A percentile compares a stretch with the other conserved stretches of the same genome.
These are phyloP conservation scores for Canariomyces notabilis DNA, from an alignment of 2,329 filamentous ascomycete genomes.

Conservation along the genomic window DNA sequence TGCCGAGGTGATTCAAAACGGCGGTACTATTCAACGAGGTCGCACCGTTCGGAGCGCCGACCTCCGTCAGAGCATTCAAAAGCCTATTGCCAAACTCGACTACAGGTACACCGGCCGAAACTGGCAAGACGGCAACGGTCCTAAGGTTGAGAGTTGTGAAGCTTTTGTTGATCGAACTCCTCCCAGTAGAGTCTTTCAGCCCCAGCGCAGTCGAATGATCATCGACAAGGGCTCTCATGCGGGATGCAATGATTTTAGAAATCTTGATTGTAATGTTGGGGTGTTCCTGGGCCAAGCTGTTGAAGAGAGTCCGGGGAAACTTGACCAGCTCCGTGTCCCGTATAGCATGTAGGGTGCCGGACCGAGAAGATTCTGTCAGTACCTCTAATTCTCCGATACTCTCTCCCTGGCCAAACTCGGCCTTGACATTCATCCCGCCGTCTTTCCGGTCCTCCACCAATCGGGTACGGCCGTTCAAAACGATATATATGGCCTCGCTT, in stretches of 20 bases:
- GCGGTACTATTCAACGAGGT: slow-evolving; percentile 89
- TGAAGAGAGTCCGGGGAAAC: slow-evolving; percentile 92
- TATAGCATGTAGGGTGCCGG: slow-evolving; percentile 90
- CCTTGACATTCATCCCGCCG: slow-evolving; percentile 77
- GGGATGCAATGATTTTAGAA: slow-evolving; percentile 93
- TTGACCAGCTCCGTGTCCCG: slow-evolving; percentile 95
- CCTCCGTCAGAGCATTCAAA: slow-evolving; percentile 81
- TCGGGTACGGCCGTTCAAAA: slow-evolving; percentile 85
- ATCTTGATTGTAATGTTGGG: slow-evolving; percentile 99
- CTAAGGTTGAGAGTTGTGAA: slow-evolving; percentile 88
- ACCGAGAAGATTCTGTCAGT: slow-evolving; percentile 86
- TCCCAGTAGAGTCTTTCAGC: slow-evolving; percentile 55
- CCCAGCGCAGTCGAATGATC: slow-evolving; percentile 62
- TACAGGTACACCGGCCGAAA: slow-evolving; percentile 86
- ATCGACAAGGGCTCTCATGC: slow-evolving; percentile 86
- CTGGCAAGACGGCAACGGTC: slow-evolving; percentile 86
- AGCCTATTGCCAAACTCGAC: slow-evolving; percentile 90
- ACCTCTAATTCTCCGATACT: slow-evolving; percentile 97
- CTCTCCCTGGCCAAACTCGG: slow-evolving; percentile 94
- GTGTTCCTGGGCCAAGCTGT: slow-evolving; percentile 94
- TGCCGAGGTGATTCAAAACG: slow-evolving; percentile 89
- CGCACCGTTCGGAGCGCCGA: slow-evolving; percentile 83
- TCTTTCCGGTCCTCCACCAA: slow-evolving; percentile 77
- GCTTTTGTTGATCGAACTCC: slow-evolving; percentile 58
- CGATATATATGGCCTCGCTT: slow-evolving; percentile 97